These are phyloP conservation scores for Penicillium sp. DNA, from an alignment of 2,329 filamentous ascomycete species.

Conservation along the genomic window DNA sequence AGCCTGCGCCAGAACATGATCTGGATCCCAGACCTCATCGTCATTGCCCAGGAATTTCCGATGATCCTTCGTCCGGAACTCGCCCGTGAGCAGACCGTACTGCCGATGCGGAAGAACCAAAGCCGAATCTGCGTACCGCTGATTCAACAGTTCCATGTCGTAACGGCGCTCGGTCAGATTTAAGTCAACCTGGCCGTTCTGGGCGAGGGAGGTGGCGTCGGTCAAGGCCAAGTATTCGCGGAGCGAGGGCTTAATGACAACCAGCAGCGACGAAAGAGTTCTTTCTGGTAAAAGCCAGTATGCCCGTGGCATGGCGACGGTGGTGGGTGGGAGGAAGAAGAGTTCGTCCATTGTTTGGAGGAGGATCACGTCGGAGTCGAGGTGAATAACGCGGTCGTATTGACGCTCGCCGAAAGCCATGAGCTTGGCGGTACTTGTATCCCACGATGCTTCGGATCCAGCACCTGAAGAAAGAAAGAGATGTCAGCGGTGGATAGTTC, in stretches of 20 bases:
- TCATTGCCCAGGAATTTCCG: conserved; percentile 50
- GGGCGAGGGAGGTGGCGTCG: conserved; percentile 26
- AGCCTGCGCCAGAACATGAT: conserved; percentile 56
- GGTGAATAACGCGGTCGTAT: conserved; percentile 58
- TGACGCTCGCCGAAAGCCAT: conserved; percentile 66
- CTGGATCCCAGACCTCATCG: conserved; percentile 59
- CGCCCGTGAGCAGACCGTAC: conserved; percentile 61
- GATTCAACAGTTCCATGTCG: conserved; percentile 69
- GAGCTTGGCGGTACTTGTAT: conserved; percentile 65
- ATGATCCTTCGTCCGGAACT: conserved; percentile 60
- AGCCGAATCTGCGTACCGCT: conserved; percentile 58
- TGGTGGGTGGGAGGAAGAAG: conserved; percentile 62
- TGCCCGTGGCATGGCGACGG: conserved; percentile 67
- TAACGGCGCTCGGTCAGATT: conserved; percentile 38
- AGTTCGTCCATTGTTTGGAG: conserved; percentile 67
- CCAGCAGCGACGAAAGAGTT: conserved; percentile 60
- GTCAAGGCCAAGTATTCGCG: conserved; percentile 45
- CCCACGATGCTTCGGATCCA: conserved; percentile 53
- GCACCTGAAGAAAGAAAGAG: background rate
- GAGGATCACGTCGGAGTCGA: conserved; percentile 65
- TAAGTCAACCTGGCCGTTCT: conserved; percentile 29
- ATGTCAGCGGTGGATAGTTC: conserved; percentile 10
- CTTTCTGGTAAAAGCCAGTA: conserved; percentile 64
- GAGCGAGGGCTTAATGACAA: conserved; percentile 60
- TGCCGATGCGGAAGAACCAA: conserved; percentile 63